phyloP scores from a whole-genome alignment of 768 basidiomycete genomes.

The Lentinula sp. region DNA sequence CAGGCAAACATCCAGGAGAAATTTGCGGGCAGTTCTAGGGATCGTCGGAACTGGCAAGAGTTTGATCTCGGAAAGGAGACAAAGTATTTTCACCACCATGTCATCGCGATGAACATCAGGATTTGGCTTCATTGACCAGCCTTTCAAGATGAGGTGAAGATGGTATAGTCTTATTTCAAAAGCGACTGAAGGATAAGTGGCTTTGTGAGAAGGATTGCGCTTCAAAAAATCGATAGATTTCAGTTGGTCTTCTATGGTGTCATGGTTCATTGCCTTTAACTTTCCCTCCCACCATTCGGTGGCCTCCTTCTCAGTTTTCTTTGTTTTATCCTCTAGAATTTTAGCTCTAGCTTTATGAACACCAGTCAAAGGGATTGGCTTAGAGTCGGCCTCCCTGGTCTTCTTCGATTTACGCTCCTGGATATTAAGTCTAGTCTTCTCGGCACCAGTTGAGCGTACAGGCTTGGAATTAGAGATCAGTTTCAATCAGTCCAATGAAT shows the following conservation, averaged over 20 bases:
- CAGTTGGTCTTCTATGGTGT: conserved; percentile 26
- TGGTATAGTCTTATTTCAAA: conserved; percentile 47
- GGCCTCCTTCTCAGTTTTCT: conserved; percentile 31
- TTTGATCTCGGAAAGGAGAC: conserved; percentile 32
- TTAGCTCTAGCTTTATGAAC: conserved; percentile 30
- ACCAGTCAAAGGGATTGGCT: conserved; percentile 19
- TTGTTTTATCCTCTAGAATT: conserved; percentile 38
- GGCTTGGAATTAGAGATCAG: conserved; percentile 12
- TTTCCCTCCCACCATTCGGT: conserved; percentile 49
- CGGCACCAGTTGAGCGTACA: background rate
- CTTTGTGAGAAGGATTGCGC: conserved; percentile 33
- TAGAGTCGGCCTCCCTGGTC: conserved; percentile 24
- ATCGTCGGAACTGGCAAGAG: conserved; percentile 21
- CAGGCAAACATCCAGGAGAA: conserved; percentile 45
- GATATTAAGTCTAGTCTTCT: conserved; percentile 36
- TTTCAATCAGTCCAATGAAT: conserved; percentile 1
- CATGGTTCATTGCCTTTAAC: conserved; percentile 29
- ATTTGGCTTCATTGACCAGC: conserved; percentile 45
- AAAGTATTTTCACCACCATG: conserved; percentile 25
- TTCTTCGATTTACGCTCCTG: conserved; percentile 34
- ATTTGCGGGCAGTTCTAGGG: conserved; percentile 27
- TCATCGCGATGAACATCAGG: conserved; percentile 30
- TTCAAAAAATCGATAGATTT: conserved; percentile 32
- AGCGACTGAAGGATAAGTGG: conserved; percentile 28
- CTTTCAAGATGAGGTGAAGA: conserved; percentile 42